These are phyloP conservation scores for Nakazawaea sp. DNA, from an alignment of 805 yeast species.

Conservation along the genomic window DNA sequence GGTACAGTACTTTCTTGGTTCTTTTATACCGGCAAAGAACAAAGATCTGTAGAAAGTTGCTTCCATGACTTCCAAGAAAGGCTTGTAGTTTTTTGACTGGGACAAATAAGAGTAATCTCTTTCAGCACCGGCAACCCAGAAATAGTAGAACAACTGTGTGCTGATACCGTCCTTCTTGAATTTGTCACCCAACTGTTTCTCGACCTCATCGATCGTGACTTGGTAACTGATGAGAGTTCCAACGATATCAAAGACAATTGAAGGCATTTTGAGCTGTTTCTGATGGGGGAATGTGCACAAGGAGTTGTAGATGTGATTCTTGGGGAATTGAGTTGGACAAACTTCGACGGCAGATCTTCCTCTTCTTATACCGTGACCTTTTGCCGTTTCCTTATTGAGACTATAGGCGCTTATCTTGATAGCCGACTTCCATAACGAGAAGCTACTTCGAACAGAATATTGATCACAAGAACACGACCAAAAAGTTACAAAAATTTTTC, in stretches of 20 bases:
- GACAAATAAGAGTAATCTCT: slow-evolving; percentile 14
- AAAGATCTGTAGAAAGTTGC: slow-evolving; percentile 21
- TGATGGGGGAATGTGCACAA: no score
- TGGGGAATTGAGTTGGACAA: no score
- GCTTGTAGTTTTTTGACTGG: slow-evolving; percentile 17
- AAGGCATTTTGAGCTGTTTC: no score
- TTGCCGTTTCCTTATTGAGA: no score
- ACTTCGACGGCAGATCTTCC: no score
- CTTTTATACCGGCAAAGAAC: slow-evolving; percentile 20
- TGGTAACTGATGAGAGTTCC: slow-evolving; percentile 23
- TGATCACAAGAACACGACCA: no score
- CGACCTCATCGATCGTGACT: slow-evolving; percentile 18
- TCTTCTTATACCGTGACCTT: no score
- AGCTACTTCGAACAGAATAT: no score
- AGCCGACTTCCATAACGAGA: no score
- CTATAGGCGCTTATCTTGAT: no score
- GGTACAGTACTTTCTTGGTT: slow-evolving; percentile 20
- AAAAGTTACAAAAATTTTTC: slow-evolving; percentile 1
- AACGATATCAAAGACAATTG: slow-evolving; percentile 22
- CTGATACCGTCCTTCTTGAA: slow-evolving; percentile 17
- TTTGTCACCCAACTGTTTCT: slow-evolving; percentile 17
- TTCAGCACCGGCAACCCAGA: slow-evolving; percentile 13
- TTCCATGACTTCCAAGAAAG: slow-evolving; percentile 19
- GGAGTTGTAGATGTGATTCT: no score
- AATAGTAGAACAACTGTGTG: slow-evolving; percentile 12